phyloP scores from a whole-genome alignment of 352 stramenopile species.

The Pythium pectinolyticum region DNA sequence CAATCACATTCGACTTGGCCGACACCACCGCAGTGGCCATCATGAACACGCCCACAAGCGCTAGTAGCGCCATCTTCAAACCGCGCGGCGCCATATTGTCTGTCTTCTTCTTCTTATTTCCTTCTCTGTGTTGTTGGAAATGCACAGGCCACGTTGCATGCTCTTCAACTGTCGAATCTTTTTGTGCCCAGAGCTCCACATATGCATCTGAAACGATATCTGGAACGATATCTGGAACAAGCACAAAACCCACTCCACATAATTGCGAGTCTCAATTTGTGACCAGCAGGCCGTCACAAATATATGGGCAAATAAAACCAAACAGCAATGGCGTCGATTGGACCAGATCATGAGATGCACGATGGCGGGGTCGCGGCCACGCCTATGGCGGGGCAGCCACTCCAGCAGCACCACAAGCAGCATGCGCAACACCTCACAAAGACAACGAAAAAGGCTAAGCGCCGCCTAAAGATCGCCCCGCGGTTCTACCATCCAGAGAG shows the following conservation, averaged over 20 bases:
- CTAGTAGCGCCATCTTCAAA: conserved; percentile 2
- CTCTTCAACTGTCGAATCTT: conserved; percentile 17
- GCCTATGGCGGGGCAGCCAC: background rate
- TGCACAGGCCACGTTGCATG: conserved; percentile 10
- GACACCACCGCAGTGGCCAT: background rate
- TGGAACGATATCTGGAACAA: background rate
- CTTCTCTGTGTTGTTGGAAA: background rate
- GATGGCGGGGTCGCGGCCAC: too few species aligned
- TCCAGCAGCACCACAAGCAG: background rate
- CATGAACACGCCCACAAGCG: conserved; percentile 5
- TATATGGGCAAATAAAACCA: background rate
- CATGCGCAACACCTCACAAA: background rate
- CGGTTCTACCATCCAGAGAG: conserved; percentile 30
- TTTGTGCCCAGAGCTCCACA: conserved; percentile 2
- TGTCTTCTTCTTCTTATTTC: background rate
- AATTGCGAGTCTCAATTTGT: background rate
- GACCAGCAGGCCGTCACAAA: background rate
- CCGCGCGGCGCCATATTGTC: conserved; percentile 18
- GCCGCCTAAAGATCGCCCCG: conserved; percentile 44
- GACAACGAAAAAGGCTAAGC: conserved; percentile 29
- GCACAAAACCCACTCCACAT: background rate
- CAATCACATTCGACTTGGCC: conserved; percentile 51
- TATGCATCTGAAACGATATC: background rate
- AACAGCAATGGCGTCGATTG: background rate
- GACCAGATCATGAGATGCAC: too few species aligned